These are phyloP conservation scores for Parietaria judaica DNA, from an alignment of 306 rosid genomes.

Conservation along the genomic window DNA sequence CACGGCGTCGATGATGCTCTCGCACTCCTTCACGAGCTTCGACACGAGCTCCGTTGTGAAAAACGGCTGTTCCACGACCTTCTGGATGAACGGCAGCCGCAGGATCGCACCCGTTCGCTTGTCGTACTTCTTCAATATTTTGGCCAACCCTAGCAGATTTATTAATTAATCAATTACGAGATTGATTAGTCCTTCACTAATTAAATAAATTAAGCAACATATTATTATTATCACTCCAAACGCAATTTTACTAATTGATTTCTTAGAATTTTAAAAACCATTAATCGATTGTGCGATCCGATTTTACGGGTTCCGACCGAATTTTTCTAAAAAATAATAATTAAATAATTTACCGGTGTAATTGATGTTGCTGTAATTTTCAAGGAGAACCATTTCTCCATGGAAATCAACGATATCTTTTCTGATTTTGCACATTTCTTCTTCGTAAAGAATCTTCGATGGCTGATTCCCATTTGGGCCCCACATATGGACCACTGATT, in stretches of 20 bases:
- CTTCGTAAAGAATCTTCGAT: conserved; percentile 32
- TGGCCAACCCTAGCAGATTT: conserved; percentile 57
- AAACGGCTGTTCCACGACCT: conserved; percentile 68
- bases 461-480: conserved; percentile 47
- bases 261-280: too few species aligned
- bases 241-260: too few species aligned
- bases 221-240: too few species aligned
- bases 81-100: conserved; percentile 71
- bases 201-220: too few species aligned
- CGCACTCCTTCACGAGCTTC: conserved; percentile 77
- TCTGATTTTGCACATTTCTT: conserved; percentile 59
- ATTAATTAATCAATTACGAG: neutral
- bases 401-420: conserved; percentile 83
- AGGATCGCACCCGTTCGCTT: conserved; percentile 67
- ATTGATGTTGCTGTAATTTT: conserved; percentile 78
- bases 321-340: too few species aligned
- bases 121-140: conserved; percentile 85
- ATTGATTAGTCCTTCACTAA: neutral
- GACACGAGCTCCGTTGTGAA: conserved; percentile 70
- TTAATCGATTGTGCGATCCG: too few species aligned
- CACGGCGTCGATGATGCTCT: conserved; percentile 54
- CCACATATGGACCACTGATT: conserved; percentile 44
- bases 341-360: conserved; percentile 49
- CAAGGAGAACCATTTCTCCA: conserved; percentile 85
- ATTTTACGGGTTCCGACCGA: too few species aligned